These are phyloP conservation scores for Aurantiochytrium sp. DNA, from an alignment of 108 stramenopile genomes.

Conservation along the genomic window DNA sequence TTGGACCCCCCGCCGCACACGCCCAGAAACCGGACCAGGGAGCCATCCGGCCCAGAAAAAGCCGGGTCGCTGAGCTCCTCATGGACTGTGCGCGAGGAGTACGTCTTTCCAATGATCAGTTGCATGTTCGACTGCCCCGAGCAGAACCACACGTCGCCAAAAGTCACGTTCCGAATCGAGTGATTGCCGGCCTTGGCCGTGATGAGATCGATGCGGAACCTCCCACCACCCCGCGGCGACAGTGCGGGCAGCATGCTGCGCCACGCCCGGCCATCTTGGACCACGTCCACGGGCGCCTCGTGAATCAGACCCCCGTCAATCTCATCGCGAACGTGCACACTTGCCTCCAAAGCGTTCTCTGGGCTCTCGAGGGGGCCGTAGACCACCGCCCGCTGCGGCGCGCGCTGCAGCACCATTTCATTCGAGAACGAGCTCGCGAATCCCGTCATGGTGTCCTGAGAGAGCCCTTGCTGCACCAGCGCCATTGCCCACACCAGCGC, in stretches of 20 bases:
- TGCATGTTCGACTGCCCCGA: constrained; percentile 40
- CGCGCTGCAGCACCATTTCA: neutral
- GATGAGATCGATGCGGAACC: neutral
- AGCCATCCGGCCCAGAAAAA: neutral
- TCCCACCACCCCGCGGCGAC: neutral
- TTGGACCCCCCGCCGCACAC: too few relatives aligned
- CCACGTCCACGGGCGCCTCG: neutral
- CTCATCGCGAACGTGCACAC: neutral
- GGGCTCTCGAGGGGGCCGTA: neutral
- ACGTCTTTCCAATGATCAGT: neutral
- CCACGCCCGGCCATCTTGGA: neutral
- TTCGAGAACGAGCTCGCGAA: neutral
- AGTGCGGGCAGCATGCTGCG: neutral
- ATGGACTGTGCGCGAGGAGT: neutral
- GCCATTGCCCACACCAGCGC: too few relatives aligned
- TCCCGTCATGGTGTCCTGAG: neutral
- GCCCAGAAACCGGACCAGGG: neutral
- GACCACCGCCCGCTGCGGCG: neutral
- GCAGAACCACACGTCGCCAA: constrained; percentile 40
- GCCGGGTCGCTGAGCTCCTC: neutral
- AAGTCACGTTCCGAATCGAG: constrained; percentile 9
- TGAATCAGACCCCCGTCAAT: neutral
- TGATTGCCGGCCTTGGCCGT: neutral
- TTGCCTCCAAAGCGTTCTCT: too few relatives aligned
- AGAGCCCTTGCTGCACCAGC: too few relatives aligned